phyloP scores from a whole-genome alignment of 768 basidiomycete species.

The Nidularia pulvinata region DNA sequence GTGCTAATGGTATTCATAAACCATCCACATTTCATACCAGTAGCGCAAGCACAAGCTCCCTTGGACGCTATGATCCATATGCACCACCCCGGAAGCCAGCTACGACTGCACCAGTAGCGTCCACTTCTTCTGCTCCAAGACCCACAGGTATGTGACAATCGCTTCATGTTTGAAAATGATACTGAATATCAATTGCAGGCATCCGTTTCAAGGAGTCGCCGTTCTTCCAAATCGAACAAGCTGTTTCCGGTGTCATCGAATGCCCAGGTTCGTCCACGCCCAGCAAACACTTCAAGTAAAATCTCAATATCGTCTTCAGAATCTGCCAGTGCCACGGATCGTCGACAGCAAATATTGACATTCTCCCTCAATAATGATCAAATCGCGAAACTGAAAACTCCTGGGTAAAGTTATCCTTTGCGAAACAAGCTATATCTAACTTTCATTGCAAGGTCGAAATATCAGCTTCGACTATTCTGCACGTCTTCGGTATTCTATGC shows the following conservation, averaged over 20 bases:
- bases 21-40: slow-evolving; percentile 19
- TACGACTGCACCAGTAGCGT: slow-evolving; percentile 30
- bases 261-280: slow-evolving; percentile 64
- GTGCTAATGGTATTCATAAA: slow-evolving; percentile 9
- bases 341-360: slow-evolving; percentile 57
- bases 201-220: slow-evolving; percentile 83
- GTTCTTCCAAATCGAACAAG: slow-evolving; percentile 69
- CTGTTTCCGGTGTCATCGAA: slow-evolving; percentile 64
- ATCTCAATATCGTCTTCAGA: slow-evolving; percentile 37
- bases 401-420: slow-evolving; percentile 36
- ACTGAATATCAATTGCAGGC: slow-evolving; percentile 36
- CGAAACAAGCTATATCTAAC: not conserved
- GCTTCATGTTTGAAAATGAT: no score
- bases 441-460: slow-evolving; percentile 47
- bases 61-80: slow-evolving; percentile 66
- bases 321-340: slow-evolving; percentile 77
- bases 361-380: slow-evolving; percentile 75
- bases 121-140: slow-evolving; percentile 24
- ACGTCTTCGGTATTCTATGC: slow-evolving; percentile 80
- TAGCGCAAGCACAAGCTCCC: slow-evolving; percentile 26
- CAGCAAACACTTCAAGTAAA: slow-evolving; percentile 1
- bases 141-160: slow-evolving; percentile 25
- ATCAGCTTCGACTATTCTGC: slow-evolving; percentile 87
- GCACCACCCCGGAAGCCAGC: slow-evolving; percentile 51
- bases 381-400: slow-evolving; percentile 51